Conservation (phyloP, 805 yeast species). For the Vanderwaltozyma verrucispora region DNA sequence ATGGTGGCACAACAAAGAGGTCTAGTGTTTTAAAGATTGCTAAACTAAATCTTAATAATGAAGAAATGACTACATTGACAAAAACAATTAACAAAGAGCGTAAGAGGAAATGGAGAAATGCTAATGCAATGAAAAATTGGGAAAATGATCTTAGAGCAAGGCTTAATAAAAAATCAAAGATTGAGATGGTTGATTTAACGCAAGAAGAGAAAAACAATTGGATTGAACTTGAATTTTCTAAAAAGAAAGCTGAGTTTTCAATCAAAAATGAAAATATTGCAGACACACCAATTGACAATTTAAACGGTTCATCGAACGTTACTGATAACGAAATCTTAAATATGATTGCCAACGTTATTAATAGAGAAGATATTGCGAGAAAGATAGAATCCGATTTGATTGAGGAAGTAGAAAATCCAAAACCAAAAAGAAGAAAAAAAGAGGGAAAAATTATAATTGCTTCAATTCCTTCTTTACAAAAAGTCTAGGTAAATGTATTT, state of each 20-base stretch:
- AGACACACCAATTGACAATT: conserved; percentile 3
- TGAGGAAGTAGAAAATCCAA: conserved; percentile 4
- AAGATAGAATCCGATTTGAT: conserved; percentile 18
- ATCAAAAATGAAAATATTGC: conserved; percentile 4
- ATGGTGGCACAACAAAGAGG: conserved; percentile 11
- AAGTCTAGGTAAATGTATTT: no score
- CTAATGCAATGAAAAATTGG: conserved; percentile 68
- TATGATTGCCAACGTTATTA: conserved; percentile 19
- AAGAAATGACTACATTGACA: conserved; percentile 16
- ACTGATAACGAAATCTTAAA: conserved; percentile 24
- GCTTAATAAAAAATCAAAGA: conserved; percentile 60
- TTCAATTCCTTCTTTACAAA: neutral
- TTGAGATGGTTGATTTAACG: conserved; percentile 37
- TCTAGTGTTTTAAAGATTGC: conserved; percentile 17
- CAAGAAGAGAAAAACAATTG: conserved; percentile 50
- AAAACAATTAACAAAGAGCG: conserved; percentile 24
- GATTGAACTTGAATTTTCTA: conserved; percentile 65
- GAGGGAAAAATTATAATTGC: neutral
- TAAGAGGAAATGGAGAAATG: conserved; percentile 31
- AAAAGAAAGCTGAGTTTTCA: conserved; percentile 33
- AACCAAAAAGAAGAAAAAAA: conserved; percentile 49
- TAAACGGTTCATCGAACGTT: conserved; percentile 13
- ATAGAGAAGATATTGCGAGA: conserved; percentile 22
- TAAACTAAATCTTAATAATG: conserved; percentile 11
- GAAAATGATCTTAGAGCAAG: conserved; percentile 80